Evolutionary conservation across 116 monocot species (phyloP).

Genomic region (Dioscorea cayenensis): DNA sequence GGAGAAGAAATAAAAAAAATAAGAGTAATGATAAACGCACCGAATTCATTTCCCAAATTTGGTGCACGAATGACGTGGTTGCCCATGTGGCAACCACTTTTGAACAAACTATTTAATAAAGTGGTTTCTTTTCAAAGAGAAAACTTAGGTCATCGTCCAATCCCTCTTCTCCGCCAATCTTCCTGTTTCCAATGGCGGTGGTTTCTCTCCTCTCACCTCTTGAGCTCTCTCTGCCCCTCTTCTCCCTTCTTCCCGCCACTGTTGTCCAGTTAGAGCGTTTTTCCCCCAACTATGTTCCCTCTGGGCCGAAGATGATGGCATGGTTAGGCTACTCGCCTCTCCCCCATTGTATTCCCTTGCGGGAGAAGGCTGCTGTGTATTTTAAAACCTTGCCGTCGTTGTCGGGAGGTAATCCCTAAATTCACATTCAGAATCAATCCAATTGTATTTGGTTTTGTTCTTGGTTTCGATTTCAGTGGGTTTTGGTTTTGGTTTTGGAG

Average conservation of each 20-base stretch:
- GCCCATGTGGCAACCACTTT: no score
- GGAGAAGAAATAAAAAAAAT: no score
- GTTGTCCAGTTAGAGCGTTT: constrained; percentile 4
- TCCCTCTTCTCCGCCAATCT: no score
- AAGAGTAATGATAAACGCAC: no score
- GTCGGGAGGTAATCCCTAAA: constrained; percentile 52
- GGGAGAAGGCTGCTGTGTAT: constrained; percentile 46
- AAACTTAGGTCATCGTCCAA: no score
- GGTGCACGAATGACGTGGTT: no score
- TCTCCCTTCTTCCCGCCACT: constrained; percentile 8
- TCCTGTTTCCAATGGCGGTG: no score
- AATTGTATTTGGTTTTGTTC: no score
- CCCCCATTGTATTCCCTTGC: constrained; percentile 94
- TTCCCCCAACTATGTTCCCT: constrained; percentile 1
- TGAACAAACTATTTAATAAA: no score
- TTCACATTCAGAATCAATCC: not conserved
- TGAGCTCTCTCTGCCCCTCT: constrained; percentile 9
- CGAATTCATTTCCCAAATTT: no score
- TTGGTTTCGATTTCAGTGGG: not conserved
- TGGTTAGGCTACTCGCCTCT: constrained; percentile 82
- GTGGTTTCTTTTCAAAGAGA: no score
- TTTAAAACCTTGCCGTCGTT: constrained; percentile 75
- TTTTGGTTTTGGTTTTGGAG: not conserved
- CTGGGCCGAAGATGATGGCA: constrained; percentile 50
- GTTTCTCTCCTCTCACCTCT: constrained; percentile 12